Conservation (phyloP, 2,329 filamentous ascomycete genomes). For the Fusarium sp. region DNA sequence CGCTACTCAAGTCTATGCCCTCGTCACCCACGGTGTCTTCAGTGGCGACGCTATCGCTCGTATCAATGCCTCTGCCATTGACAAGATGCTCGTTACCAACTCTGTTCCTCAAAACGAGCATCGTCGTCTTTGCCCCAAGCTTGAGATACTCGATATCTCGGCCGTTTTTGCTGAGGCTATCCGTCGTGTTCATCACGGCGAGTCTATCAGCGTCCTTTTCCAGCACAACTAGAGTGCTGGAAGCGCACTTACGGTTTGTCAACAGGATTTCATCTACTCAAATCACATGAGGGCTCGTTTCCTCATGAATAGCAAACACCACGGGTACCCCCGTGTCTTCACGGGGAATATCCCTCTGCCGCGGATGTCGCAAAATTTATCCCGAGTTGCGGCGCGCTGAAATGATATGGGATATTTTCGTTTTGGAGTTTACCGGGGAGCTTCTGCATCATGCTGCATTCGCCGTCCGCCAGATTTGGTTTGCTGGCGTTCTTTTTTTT, state of each 20-base stretch:
- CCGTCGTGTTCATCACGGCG: slow-evolving; percentile 93
- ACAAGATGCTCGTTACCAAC: slow-evolving; percentile 95
- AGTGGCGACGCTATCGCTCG: slow-evolving; percentile 94
- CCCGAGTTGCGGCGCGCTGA: slow-evolving; percentile 20
- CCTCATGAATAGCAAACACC: background rate
- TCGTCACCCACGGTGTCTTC: slow-evolving; percentile 94
- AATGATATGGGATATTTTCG: slow-evolving; percentile 33
- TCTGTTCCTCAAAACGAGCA: slow-evolving; percentile 91
- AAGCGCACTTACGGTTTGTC: slow-evolving; percentile 21
- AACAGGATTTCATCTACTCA: slow-evolving; percentile 10
- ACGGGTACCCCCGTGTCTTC: background rate
- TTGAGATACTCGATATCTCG: slow-evolving; percentile 90
- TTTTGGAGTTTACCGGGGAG: slow-evolving; percentile 42
- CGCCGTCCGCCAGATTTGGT: slow-evolving; percentile 33
- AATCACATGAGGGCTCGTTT: slow-evolving; percentile 19
- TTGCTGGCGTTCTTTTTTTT: slow-evolving; percentile 27
- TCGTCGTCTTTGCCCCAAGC: slow-evolving; percentile 79
- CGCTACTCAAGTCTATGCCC: slow-evolving; percentile 87
- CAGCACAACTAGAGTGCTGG: slow-evolving; percentile 44
- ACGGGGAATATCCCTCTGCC: slow-evolving; percentile 4
- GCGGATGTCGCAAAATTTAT: slow-evolving; percentile 20
- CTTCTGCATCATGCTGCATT: slow-evolving; percentile 39
- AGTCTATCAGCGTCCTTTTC: slow-evolving; percentile 96
- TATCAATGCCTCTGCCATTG: slow-evolving; percentile 91
- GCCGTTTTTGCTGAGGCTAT: slow-evolving; percentile 96